phyloP scores from a whole-genome alignment of 2,329 filamentous ascomycete genomes.

The Beauveria australis region DNA sequence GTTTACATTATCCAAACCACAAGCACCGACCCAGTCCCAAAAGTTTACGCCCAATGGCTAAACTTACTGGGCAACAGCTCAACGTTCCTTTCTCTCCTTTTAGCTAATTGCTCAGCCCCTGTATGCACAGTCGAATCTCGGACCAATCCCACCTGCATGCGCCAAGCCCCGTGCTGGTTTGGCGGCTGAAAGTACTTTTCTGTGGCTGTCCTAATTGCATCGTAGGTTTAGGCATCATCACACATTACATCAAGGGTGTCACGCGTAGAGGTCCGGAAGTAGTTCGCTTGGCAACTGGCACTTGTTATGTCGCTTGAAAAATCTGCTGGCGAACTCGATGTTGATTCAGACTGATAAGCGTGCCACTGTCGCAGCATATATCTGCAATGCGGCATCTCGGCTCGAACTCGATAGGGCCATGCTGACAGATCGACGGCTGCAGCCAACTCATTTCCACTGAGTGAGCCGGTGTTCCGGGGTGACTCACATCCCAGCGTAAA shows the following conservation, averaged over 20 bases:
- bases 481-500: neutral
- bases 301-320: too few species aligned
- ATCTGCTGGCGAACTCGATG: too few species aligned
- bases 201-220: neutral
- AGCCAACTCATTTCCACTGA: neutral
- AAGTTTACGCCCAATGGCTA: too few species aligned
- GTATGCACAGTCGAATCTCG: neutral
- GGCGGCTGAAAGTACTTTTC: neutral
- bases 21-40: too few species aligned
- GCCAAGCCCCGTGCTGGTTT: conserved; percentile 1
- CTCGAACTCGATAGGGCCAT: neutral
- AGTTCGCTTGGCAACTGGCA: neutral
- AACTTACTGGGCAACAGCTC: too few species aligned
- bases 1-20: too few species aligned
- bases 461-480: neutral
- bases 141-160: neutral
- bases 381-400: neutral
- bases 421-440: neutral
- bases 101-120: neutral
- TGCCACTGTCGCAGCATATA: neutral
- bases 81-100: neutral
- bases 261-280: neutral
- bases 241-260: neutral
- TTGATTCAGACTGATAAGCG: too few species aligned
- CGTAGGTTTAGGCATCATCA: neutral